These are phyloP conservation scores for Gaultheria prostrata DNA, from an alignment of 148 eudicot species.

Conservation along the genomic window DNA sequence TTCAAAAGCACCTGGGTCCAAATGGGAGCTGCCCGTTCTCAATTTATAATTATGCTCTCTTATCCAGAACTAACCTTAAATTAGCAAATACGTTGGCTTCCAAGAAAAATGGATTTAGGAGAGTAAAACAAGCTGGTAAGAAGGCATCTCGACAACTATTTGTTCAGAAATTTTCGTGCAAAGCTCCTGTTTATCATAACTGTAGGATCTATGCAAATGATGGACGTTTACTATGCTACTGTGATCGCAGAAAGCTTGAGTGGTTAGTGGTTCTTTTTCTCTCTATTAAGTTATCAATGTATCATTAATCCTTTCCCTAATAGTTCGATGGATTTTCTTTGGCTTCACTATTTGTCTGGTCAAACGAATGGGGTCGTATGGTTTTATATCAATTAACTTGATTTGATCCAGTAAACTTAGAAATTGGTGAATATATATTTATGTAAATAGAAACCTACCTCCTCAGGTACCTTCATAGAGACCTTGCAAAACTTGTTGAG, in stretches of 20 bases:
- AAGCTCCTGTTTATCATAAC: slow-evolving; percentile 94
- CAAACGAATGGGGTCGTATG: background rate
- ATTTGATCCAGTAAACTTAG: background rate
- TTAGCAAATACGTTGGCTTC: slow-evolving; percentile 33
- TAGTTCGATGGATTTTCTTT: background rate
- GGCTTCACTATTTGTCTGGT: background rate
- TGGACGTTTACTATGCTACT: slow-evolving; percentile 85
- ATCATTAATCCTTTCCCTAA: background rate
- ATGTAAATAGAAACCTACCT: slow-evolving; percentile 1
- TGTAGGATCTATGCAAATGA: slow-evolving; percentile 96
- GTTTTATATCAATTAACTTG: background rate
- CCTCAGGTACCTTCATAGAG: slow-evolving; percentile 71
- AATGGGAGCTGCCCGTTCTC: slow-evolving; percentile 78
- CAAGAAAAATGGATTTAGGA: slow-evolving; percentile 44
- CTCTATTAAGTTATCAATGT: background rate
- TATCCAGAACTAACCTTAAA: slow-evolving; percentile 51
- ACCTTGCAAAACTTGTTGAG: slow-evolving; percentile 86
- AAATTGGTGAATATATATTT: background rate
- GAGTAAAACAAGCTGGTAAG: slow-evolving; percentile 47
- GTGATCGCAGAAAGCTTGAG: slow-evolving; percentile 93
- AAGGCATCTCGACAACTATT: slow-evolving; percentile 79
- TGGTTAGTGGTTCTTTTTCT: slow-evolving; percentile 54
- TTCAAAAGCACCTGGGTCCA: slow-evolving; percentile 66
- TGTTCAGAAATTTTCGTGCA: slow-evolving; percentile 96
- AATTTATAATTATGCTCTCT: slow-evolving; percentile 60